These are phyloP conservation scores for Eucalyptus pauciflora DNA, from an alignment of 345 rosid genomes.

Conservation along the genomic window DNA sequence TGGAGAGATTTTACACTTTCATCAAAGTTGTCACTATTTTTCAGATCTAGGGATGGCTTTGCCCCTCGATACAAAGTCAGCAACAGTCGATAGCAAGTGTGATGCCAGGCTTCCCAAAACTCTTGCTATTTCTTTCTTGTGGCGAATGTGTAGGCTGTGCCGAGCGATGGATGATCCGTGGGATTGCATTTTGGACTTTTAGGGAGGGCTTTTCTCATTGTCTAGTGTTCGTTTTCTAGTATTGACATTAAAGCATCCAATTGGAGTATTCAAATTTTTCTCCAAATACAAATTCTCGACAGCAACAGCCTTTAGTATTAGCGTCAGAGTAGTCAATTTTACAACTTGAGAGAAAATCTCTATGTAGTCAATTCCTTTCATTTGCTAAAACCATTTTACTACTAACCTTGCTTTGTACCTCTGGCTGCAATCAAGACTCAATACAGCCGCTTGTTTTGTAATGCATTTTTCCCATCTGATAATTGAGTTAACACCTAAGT, in stretches of 20 bases:
- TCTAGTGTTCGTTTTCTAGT: neutral
- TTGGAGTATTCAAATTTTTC: neutral
- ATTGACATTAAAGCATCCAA: neutral
- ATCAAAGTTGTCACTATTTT: neutral
- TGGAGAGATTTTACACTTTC: neutral
- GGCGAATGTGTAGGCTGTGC: neutral
- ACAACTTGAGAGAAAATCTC: no score
- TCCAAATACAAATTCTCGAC: neutral
- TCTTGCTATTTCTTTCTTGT: neutral
- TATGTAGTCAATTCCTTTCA: no score
- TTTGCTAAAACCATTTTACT: no score
- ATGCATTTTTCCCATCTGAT: no score
- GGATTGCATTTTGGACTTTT: neutral
- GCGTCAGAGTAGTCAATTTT: no score
- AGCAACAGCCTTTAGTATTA: no score
- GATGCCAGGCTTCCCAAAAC: neutral
- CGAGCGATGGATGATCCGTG: neutral
- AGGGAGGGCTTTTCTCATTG: neutral
- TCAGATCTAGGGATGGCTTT: neutral
- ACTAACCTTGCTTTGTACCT: no score
- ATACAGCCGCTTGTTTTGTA: no score
- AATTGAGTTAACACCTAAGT: no score
- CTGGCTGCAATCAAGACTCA: no score
- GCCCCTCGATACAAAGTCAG: neutral
- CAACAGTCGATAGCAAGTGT: no score